These are phyloP conservation scores for Hygrophila difformis DNA, from an alignment of 257 asterid species.

Conservation along the genomic window DNA sequence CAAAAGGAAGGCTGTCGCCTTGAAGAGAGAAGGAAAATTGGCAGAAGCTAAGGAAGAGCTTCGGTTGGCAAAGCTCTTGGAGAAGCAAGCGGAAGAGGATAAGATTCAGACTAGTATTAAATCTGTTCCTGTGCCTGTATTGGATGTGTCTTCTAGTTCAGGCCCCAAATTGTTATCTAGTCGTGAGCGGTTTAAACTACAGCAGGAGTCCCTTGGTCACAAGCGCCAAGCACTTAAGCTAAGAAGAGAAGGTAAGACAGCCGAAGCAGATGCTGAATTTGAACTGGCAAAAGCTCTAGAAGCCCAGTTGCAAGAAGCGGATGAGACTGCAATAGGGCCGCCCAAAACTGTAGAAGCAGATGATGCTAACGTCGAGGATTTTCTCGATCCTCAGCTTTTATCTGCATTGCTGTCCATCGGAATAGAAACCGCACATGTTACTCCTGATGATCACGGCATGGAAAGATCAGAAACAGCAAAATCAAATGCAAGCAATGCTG, in stretches of 20 bases:
- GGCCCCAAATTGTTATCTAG: constrained; percentile 42
- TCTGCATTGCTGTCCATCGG: constrained; percentile 65
- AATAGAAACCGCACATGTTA: constrained; percentile 20
- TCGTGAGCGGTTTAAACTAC: constrained; percentile 56
- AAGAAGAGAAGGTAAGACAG: constrained; percentile 57
- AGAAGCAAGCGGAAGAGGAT: constrained; percentile 39
- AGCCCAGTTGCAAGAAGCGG: constrained; percentile 44
- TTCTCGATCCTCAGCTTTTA: constrained; percentile 65
- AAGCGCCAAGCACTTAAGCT: constrained; percentile 64
- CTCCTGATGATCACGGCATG: background rate
- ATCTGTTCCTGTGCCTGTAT: constrained; percentile 24
- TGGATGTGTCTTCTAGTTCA: constrained; percentile 20
- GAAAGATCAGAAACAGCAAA: too few species aligned
- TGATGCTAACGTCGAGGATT: constrained; percentile 33
- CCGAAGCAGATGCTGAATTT: constrained; percentile 55
- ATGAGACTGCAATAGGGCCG: constrained; percentile 19
- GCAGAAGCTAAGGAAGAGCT: constrained; percentile 96
- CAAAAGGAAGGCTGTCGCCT: constrained; percentile 70
- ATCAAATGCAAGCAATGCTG: too few species aligned
- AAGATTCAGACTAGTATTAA: constrained; percentile 10
- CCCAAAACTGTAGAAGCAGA: constrained; percentile 18
- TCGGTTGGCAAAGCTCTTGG: constrained; percentile 75
- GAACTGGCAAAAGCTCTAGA: constrained; percentile 61
- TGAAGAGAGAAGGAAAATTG: constrained; percentile 86
- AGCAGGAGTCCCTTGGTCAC: constrained; percentile 59